A percentile compares a stretch with the other conserved stretches of the same genome.
Conservation (phyloP, 2,329 filamentous ascomycete species). For the Coniella vitis region DNA sequence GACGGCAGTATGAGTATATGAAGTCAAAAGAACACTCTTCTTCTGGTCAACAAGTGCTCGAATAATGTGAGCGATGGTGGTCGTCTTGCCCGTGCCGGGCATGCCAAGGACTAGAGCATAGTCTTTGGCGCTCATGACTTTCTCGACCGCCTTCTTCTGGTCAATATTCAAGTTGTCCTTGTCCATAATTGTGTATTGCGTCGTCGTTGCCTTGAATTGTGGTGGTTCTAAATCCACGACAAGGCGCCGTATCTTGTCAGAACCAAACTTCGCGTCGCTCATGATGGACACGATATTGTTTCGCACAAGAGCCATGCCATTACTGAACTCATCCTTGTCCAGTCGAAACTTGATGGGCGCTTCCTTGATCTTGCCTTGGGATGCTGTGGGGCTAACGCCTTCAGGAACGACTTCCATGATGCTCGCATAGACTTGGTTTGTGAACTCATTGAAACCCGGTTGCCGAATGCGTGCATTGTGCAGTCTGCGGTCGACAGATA, state of each 20-base stretch:
- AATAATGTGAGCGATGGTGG: slow-evolving; percentile 96
- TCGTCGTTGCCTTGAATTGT: slow-evolving; percentile 60
- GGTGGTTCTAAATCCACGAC: slow-evolving; percentile 74
- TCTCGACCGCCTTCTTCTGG: slow-evolving; percentile 78
- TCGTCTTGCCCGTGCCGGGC: slow-evolving; percentile 97
- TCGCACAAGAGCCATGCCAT: slow-evolving; percentile 89
- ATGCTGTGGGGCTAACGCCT: slow-evolving; percentile 44
- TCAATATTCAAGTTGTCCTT: slow-evolving; percentile 74
- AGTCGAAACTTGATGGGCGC: slow-evolving; percentile 68
- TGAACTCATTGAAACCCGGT: slow-evolving; percentile 64
- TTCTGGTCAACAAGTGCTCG: slow-evolving; percentile 79
- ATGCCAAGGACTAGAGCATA: slow-evolving; percentile 97
- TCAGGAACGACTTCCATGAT: slow-evolving; percentile 77
- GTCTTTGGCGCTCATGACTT: slow-evolving; percentile 91
- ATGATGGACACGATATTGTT: slow-evolving; percentile 94
- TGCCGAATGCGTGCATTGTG: slow-evolving; percentile 77
- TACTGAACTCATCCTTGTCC: slow-evolving; percentile 97
- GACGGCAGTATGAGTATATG: slow-evolving; percentile 94
- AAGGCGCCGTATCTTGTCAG: slow-evolving; percentile 66
- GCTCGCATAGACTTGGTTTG: slow-evolving; percentile 81
- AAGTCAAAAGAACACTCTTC: slow-evolving; percentile 88
- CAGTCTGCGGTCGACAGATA: slow-evolving; percentile 83
- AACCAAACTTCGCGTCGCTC: slow-evolving; percentile 67
- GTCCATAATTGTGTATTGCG: slow-evolving; percentile 56
- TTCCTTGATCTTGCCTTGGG: slow-evolving; percentile 44